Conservation (phyloP, 345 rosid species). For the Dimocarpus longan region DNA sequence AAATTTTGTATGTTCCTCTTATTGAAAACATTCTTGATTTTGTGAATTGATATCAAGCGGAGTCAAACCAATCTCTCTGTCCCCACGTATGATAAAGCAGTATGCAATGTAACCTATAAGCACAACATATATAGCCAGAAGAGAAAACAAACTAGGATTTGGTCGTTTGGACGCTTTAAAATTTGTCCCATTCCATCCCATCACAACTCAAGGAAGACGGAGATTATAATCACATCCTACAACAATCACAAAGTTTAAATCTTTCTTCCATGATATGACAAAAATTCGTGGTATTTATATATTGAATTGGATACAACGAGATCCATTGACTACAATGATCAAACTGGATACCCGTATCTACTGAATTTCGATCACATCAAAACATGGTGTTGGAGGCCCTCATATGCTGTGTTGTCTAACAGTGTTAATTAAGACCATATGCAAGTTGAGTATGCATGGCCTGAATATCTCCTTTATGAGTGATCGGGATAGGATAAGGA, state of each 20-base stretch:
- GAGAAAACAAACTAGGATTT: not conserved
- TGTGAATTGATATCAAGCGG: not conserved
- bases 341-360: too few species aligned
- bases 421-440: not conserved
- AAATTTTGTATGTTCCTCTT: too few species aligned
- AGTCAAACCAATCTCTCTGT: slow-evolving; percentile 18
- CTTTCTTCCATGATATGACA: too few species aligned
- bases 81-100: slow-evolving; percentile 28
- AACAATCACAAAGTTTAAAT: too few species aligned
- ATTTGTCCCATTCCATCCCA: not conserved
- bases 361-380: not conserved
- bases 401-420: not conserved
- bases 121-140: not conserved
- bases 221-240: too few species aligned
- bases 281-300: too few species aligned
- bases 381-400: not conserved
- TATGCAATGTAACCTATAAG: slow-evolving; percentile 23
- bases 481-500: slow-evolving; percentile 26
- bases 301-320: not conserved
- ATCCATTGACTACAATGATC: too few species aligned
- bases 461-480: not conserved
- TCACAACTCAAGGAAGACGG: not conserved
- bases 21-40: not conserved
- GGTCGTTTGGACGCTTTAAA: not conserved
- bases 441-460: not conserved